phyloP scores from a whole-genome alignment of 1,139 yeast genomes.

The Taiozyma onychis region DNA sequence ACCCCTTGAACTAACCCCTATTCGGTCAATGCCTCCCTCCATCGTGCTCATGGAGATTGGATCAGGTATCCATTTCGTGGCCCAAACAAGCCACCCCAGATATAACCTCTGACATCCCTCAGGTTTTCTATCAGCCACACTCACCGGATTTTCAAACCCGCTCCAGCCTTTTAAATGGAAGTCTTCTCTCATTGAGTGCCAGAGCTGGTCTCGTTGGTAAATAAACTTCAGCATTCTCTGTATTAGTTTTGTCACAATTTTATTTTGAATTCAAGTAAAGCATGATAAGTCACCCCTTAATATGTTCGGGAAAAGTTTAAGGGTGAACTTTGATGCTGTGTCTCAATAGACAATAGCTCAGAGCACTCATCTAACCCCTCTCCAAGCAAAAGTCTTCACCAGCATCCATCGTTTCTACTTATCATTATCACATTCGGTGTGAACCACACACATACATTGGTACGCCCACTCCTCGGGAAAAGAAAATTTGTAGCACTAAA shows the following conservation, averaged over 20 bases:
- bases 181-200: no score
- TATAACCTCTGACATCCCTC: no score
- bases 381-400: no score
- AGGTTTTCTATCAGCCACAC: no score
- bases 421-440: not conserved
- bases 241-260: not conserved
- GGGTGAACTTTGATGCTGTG: no score
- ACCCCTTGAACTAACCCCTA: not conserved
- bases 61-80: not conserved
- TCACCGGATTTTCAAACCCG: no score
- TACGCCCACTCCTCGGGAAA: not conserved
- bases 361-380: no score
- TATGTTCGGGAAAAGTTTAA: not conserved
- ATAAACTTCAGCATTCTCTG: not conserved
- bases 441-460: not conserved
- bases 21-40: not conserved
- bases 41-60: not conserved
- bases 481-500: conserved; percentile 1
- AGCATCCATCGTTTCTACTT: not conserved
- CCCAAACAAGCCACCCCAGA: no score
- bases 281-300: not conserved
- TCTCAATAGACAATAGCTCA: not conserved
- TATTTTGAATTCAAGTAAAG: not conserved
- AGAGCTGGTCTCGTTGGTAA: no score
- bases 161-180: no score